These are phyloP conservation scores for Xylaria acuta DNA, from an alignment of 495 filamentous ascomycete species.

Conservation along the genomic window DNA sequence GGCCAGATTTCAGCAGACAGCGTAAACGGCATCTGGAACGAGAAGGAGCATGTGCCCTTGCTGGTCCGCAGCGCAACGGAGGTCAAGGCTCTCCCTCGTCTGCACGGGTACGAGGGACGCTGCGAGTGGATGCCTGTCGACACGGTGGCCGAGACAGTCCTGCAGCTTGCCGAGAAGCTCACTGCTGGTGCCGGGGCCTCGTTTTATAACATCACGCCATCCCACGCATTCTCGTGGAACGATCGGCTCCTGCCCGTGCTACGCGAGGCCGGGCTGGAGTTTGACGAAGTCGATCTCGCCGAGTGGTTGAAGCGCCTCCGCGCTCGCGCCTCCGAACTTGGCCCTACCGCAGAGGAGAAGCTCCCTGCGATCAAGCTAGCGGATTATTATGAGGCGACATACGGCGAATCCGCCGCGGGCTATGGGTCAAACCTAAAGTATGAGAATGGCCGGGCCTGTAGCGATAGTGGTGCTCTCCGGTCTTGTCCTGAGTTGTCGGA, in stretches of 20 bases:
- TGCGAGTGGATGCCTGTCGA: conserved; percentile 67
- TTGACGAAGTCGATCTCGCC: conserved; percentile 50
- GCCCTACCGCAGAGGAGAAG: conserved; percentile 39
- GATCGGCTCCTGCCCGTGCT: conserved; percentile 51
- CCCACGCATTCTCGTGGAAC: conserved; percentile 53
- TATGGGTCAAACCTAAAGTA: conserved; percentile 27
- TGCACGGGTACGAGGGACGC: conserved; percentile 44
- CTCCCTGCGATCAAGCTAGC: conserved; percentile 54
- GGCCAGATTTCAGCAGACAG: conserved; percentile 65
- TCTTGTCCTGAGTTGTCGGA: conserved; percentile 33
- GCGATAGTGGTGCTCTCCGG: conserved; percentile 32
- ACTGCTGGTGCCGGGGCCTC: conserved; percentile 8
- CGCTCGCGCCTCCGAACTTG: conserved; percentile 40
- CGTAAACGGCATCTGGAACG: conserved; percentile 63
- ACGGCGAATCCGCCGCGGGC: conserved; percentile 29
- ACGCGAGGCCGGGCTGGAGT: conserved; percentile 45
- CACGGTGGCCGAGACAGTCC: conserved; percentile 52
- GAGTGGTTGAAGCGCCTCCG: conserved; percentile 56
- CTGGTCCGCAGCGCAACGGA: conserved; percentile 62
- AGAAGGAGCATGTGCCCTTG: conserved; percentile 61
- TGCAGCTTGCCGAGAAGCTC: conserved; percentile 53
- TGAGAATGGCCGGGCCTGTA: conserved; percentile 32
- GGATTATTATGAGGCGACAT: conserved; percentile 54
- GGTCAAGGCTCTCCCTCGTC: conserved; percentile 54
- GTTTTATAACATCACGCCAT: conserved; percentile 59